A percentile compares a stretch with the other conserved stretches of the same genome.
These are phyloP conservation scores for Triticum dicoccoides DNA, from an alignment of 176 grass and related monocot species.

Conservation along the genomic window DNA sequence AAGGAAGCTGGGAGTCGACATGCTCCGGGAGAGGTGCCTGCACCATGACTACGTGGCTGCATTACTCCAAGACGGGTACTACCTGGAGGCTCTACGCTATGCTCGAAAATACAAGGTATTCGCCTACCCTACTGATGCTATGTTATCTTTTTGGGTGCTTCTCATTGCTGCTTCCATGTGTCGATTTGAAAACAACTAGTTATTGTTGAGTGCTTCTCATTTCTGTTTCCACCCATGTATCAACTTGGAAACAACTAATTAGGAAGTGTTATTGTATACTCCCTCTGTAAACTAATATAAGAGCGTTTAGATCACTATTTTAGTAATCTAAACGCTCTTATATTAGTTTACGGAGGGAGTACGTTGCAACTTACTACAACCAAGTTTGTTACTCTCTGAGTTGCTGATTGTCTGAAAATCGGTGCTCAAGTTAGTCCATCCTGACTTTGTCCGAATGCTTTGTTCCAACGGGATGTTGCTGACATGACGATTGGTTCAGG, in stretches of 20 bases:
- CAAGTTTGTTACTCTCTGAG: neutral
- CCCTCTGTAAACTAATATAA: no score
- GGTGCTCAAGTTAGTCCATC: neutral
- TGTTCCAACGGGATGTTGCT: neutral
- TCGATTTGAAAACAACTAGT: neutral
- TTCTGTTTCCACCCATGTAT: neutral
- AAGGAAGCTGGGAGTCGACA: constrained; percentile 79
- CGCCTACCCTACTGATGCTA: neutral
- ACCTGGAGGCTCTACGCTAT: constrained; percentile 79
- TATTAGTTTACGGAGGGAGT: no score
- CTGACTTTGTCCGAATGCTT: neutral
- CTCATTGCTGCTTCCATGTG: neutral
- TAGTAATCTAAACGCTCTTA: no score
- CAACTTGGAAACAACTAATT: neutral
- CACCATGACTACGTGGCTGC: constrained; percentile 82
- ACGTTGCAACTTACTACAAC: neutral
- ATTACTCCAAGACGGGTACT: constrained; percentile 77
- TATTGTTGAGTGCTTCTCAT: neutral
- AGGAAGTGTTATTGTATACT: neutral
- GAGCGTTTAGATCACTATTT: no score
- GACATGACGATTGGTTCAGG: constrained; percentile 37
- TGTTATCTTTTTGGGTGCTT: neutral
- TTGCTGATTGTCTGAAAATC: neutral
- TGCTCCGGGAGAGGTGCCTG: constrained; percentile 70
- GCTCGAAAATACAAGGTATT: constrained; percentile 90